A percentile compares a stretch with the other conserved stretches of the same genome.
phyloP scores from a whole-genome alignment of 805 yeast species.

The Pichia sporocuriosa region DNA sequence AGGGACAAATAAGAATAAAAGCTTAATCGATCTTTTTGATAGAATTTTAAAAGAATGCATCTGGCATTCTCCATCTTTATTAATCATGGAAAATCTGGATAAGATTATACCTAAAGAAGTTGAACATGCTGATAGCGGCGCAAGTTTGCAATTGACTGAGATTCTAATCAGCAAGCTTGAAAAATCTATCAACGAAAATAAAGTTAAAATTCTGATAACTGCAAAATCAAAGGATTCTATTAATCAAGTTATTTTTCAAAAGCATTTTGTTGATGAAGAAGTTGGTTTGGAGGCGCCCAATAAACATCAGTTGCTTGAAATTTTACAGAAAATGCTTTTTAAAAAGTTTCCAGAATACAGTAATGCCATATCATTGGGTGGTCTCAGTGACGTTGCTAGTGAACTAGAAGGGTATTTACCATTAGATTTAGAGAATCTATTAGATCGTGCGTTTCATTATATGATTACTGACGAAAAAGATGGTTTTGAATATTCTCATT shows the following conservation, averaged over 20 bases:
- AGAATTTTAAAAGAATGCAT: slow-evolving; percentile 37
- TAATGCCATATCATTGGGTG: slow-evolving; percentile 31
- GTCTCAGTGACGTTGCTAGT: slow-evolving; percentile 45
- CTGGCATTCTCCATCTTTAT: slow-evolving; percentile 74
- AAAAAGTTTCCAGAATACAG: slow-evolving; percentile 20
- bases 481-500: slow-evolving; percentile 28
- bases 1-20: slow-evolving; percentile 6
- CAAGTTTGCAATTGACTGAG: slow-evolving; percentile 61
- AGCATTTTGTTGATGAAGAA: slow-evolving; percentile 63
- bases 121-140: slow-evolving; percentile 48
- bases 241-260: slow-evolving; percentile 53
- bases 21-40: slow-evolving; percentile 36
- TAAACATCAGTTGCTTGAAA: slow-evolving; percentile 45
- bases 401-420: slow-evolving; percentile 91
- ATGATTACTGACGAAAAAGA: slow-evolving; percentile 16
- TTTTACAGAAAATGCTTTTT: slow-evolving; percentile 32
- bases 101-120: slow-evolving; percentile 60
- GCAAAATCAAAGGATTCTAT: slow-evolving; percentile 58
- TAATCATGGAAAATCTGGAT: slow-evolving; percentile 76
- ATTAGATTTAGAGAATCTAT: slow-evolving; percentile 63
- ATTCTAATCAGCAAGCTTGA: slow-evolving; percentile 41
- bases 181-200: slow-evolving; percentile 38
- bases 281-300: slow-evolving; percentile 62
- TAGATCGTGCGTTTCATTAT: slow-evolving; percentile 64
- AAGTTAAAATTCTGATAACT: slow-evolving; percentile 54